phyloP scores from a whole-genome alignment of 768 basidiomycete genomes.

The Psilocybe cyanescens region DNA sequence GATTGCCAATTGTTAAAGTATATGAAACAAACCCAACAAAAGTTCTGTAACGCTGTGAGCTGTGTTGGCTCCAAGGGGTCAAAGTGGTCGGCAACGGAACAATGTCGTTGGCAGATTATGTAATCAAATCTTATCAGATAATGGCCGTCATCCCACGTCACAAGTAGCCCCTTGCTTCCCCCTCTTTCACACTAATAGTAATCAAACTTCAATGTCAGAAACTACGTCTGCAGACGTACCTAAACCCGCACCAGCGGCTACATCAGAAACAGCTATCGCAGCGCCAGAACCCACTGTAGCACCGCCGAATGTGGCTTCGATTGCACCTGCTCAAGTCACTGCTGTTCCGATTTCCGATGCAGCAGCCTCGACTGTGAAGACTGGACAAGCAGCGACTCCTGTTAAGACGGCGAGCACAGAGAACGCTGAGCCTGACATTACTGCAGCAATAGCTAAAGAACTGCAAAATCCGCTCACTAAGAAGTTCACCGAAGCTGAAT shows the following conservation, averaged over 20 bases:
- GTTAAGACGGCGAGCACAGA: slow-evolving; percentile 6
- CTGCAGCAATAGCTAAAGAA: slow-evolving; percentile 38
- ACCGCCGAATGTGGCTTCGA: slow-evolving; percentile 17
- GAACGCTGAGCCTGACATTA: slow-evolving; percentile 12
- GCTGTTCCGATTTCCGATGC: background rate
- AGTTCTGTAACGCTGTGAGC: slow-evolving; percentile 11
- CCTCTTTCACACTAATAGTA: background rate
- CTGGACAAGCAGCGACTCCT: slow-evolving; percentile 16
- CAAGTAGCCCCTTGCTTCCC: background rate
- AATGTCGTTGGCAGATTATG: slow-evolving; percentile 9
- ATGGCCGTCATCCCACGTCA: background rate
- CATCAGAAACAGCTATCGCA: slow-evolving; percentile 9
- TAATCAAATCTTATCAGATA: slow-evolving; percentile 30
- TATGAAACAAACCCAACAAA: slow-evolving; percentile 1
- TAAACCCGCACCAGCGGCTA: slow-evolving; percentile 3
- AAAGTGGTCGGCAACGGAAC: slow-evolving; percentile 10
- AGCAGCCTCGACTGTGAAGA: slow-evolving; percentile 1
- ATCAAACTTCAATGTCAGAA: slow-evolving; percentile 11
- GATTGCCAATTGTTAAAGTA: background rate
- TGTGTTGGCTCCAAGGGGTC: slow-evolving; percentile 7
- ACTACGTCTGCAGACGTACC: slow-evolving; percentile 4
- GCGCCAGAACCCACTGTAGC: slow-evolving; percentile 12
- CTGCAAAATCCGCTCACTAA: slow-evolving; percentile 72
- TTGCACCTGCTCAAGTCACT: slow-evolving; percentile 12
- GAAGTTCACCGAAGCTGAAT: slow-evolving; percentile 73